A percentile compares a stretch with the other conserved stretches of the same genome.
Evolutionary conservation across 1,284 basidiomycete genomes (phyloP).

Genomic region (Austropuccinia psidii): DNA sequence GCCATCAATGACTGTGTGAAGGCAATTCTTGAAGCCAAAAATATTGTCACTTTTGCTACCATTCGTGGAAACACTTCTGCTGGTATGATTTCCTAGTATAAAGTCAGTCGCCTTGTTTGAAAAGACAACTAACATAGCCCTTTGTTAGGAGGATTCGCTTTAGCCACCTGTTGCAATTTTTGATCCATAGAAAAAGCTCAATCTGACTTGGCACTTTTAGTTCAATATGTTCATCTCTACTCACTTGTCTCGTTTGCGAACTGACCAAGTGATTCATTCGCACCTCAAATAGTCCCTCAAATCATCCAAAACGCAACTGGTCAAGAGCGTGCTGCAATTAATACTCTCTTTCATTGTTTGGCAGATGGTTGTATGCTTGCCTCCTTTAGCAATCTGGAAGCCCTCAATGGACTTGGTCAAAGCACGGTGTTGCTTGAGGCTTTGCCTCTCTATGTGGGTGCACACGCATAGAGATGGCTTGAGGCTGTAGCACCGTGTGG

Average conservation of each 20-base stretch:
- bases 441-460: too few relatives aligned
- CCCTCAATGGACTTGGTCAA: too few relatives aligned
- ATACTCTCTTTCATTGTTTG: conserved; percentile 41
- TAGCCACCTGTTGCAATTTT: conserved; percentile 51
- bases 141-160: conserved; percentile 48
- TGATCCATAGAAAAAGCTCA: conserved; percentile 40
- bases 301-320: conserved; percentile 41
- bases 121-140: neutral
- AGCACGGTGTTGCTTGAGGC: too few relatives aligned
- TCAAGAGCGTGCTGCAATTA: conserved; percentile 44
- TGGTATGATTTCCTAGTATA: conserved; percentile 35
- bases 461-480: too few relatives aligned
- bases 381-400: too few relatives aligned
- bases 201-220: conserved; percentile 42
- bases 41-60: conserved; percentile 50
- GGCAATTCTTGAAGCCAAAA: conserved; percentile 48
- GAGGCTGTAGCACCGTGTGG: too few relatives aligned
- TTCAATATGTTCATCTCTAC: conserved; percentile 46
- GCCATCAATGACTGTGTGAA: conserved; percentile 50
- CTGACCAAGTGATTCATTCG: conserved; percentile 35
- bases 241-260: conserved; percentile 39
- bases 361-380: conserved; percentile 41
- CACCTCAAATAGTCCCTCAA: conserved; percentile 39
- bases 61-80: conserved; percentile 52
- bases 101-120: neutral